phyloP scores from a whole-genome alignment of 2,329 filamentous ascomycete species.

The Plectosphaerella cucumerina region DNA sequence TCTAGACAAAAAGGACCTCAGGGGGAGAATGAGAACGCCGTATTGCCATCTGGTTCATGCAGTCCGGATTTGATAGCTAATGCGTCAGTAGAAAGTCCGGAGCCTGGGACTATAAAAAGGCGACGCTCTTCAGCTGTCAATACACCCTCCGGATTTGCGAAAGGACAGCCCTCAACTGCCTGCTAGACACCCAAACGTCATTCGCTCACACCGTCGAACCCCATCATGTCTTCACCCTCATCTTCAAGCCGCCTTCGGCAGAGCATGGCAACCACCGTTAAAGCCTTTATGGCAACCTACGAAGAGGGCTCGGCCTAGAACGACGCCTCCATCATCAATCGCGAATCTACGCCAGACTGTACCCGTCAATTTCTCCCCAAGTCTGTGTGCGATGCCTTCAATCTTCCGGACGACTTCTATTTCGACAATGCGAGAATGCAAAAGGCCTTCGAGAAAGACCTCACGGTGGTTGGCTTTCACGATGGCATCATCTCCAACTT shows the following conservation, averaged over 20 bases:
- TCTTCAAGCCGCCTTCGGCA: neutral
- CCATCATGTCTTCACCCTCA: conserved; percentile 2
- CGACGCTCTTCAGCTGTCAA: too few relatives aligned
- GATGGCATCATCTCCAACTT: conserved; percentile 3
- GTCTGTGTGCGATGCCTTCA: neutral
- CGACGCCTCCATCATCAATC: conserved; percentile 8
- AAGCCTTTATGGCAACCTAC: conserved; percentile 4
- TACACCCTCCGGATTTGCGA: too few relatives aligned
- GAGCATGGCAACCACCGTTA: neutral
- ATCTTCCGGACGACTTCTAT: neutral
- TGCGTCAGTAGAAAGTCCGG: too few relatives aligned
- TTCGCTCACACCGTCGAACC: too few relatives aligned
- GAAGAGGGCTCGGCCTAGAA: neutral
- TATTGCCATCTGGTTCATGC: too few relatives aligned
- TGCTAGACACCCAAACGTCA: too few relatives aligned
- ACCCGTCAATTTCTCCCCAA: conserved; percentile 2
- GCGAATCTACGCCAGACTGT: conserved; percentile 5
- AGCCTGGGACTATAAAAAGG: too few relatives aligned
- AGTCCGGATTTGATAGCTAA: too few relatives aligned
- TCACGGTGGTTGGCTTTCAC: neutral
- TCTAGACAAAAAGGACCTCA: too few relatives aligned
- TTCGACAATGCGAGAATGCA: neutral
- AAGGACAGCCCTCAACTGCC: too few relatives aligned
- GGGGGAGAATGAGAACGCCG: too few relatives aligned
- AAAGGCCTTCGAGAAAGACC: neutral